Base-by-base conservation (phyloP, 2,329 filamentous ascomycete species). In the Pseudogymnoascus sp. region DNA sequence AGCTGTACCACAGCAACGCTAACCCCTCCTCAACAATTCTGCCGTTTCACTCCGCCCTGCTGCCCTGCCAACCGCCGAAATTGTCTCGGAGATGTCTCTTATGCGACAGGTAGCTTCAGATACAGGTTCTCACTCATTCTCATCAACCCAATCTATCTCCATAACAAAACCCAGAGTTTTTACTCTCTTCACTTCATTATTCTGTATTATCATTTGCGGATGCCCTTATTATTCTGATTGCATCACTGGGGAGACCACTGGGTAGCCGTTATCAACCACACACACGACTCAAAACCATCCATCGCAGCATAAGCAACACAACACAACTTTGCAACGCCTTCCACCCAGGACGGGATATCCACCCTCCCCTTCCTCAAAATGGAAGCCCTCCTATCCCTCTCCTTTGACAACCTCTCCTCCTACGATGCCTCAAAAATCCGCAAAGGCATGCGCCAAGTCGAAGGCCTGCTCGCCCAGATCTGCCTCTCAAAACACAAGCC, bases 351-450 rank as follows among this genome's bases (percentile, higher is more conserved):
- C 39, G 39, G 39, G 39, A 42, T 5, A 22, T 42, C 11, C 19
- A 42, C 39, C 39, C 39, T 42, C 39, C 19, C 9, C 39, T 42
- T 42, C 19, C 39, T 42, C 39, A 42, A 42, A 71, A 97, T 97
- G 94, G 94, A 97, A 79, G 86, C 90, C 60, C 84, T 97, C 28
- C 82, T 97, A 62, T 95, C 91, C 49, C 86, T 96, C 74, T 92
- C 93, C 65, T 97, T 97, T 77, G 92, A 97, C 79, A 96, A 96
- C 77, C 88, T 97, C 67, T 95, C 92, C 65, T 97, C 92, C 58
- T 92, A 92, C 75, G 92, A 97, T 70, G 87, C 87, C 63, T 82
- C 83, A 74, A 96, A 96, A 78, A 90, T 97, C 72, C 88, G 91
- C 69, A 97, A 97, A 78, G 94, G 93, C 60, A 79, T 97, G 68